Evolutionary conservation across 495 filamentous ascomycete genomes (phyloP), one percentile per base, ranked within the genome.

Genomic region (Penicillium daleae): DNA sequence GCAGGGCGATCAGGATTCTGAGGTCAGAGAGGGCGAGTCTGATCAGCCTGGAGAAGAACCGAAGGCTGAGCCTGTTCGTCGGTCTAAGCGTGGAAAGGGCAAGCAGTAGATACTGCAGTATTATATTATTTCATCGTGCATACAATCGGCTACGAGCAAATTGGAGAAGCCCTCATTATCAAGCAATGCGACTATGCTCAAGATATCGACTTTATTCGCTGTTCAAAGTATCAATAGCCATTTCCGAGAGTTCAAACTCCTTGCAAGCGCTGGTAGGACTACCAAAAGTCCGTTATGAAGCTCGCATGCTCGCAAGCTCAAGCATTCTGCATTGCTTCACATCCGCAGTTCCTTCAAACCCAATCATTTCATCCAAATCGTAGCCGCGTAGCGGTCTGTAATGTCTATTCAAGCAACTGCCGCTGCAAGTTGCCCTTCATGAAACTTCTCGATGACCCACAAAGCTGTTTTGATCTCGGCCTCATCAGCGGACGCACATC

Each of bases 71-170:
- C 66, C 65, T 40, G 65, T 68, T 21, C 63, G 66, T 13, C 66
- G 66, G 37, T 68, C 70, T 3, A 74, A 64, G 57, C 74, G 74
- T 54, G 65, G 59, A 10, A 71, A 71, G 54, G 68, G 37, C 24
- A 64, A 66, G 56, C 33, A 65, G 56, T 56, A 52, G 19, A 26
- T 33, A 32, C 13, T 7, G 8, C 22, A 55, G 7, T 27, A 55
- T 22, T 39, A 37, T 10, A 29, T 57, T 56, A 40, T 33, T 6
- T 13, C 32, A 22, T 24, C 17, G 27, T 17, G 22, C 46, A 27
- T 50, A 50, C 24, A 26, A 26, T 22, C 27, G 46, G 46, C 46
- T 27, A 49, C 46, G 10, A 17, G 46, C 13, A 50, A 27, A 50
- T 50, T n/a, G 46, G 17, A 17, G 10, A 29, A 29, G 46, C 12